A percentile compares a stretch with the other conserved stretches of the same genome.
Conservation (phyloP, 371 early-diverging fungal species). For the Rhizomucor pusillus region DNA sequence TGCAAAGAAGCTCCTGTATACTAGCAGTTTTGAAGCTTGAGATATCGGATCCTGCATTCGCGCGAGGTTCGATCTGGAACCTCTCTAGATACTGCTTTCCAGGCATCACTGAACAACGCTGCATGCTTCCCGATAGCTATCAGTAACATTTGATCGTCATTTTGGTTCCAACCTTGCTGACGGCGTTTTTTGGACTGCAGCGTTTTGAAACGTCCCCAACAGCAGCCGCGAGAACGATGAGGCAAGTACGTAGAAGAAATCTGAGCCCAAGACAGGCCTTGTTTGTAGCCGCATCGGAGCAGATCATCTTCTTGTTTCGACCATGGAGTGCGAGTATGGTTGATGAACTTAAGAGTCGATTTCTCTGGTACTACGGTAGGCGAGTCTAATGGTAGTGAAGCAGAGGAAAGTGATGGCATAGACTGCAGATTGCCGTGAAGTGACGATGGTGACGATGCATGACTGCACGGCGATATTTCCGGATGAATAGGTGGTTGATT, state of each 20-base stretch:
- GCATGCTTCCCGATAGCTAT: conserved; percentile 34
- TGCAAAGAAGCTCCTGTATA: no score
- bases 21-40: conserved; percentile 16
- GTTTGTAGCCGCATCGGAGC: conserved; percentile 33
- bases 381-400: conserved; percentile 12
- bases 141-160: conserved; percentile 26
- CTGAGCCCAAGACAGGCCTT: conserved; percentile 46
- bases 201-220: conserved; percentile 46
- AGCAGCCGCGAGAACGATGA: conserved; percentile 44
- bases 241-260: conserved; percentile 41
- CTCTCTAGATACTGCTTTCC: conserved; percentile 38
- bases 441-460: neutral
- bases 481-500: neutral
- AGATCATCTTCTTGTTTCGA: conserved; percentile 34
- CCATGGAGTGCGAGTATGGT: conserved; percentile 37
- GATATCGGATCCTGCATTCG: conserved; percentile 31
- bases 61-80: conserved; percentile 34
- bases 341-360: neutral
- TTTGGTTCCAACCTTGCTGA: conserved; percentile 26
- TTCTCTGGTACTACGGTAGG: conserved; percentile 8
- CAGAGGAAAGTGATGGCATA: conserved; percentile 9
- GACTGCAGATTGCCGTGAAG: neutral
- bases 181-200: conserved; percentile 29
- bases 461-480: no score
- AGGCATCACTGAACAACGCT: conserved; percentile 38